Evolutionary conservation across 176 grass and related monocot genomes (phyloP), one percentile per base, ranked within the genome.

Genomic region (Rhipidocladum racemiflorum): DNA sequence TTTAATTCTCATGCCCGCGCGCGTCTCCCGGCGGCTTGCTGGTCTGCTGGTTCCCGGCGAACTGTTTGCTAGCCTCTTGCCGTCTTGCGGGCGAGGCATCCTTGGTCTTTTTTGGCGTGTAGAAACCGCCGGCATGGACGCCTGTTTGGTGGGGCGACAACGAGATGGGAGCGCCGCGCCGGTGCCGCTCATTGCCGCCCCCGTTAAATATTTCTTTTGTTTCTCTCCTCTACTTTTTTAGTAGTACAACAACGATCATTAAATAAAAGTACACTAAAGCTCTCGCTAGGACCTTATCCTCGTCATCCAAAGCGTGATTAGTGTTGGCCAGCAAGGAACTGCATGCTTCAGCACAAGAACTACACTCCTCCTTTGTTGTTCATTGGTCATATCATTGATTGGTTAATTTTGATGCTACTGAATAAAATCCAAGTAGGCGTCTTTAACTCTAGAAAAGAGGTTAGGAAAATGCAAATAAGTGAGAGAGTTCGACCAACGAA

Each of bases 21-120:
- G 4, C 66, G 18, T 48, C 29, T 13, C 55, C 73, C 51, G 18
- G 74, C 49, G 28, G 43, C 79, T 67, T 25, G 38, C 68, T 35
- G 36, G 57, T 6, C 57, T 62, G 17, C 78, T 39, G 66, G 36
- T 61, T 51, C 84, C 78, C 60, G 72, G 76, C 70, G 39, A 64
- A 67, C 23, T 63, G 32, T 61, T 84, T 77, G 74, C 60, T 74
- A 83, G 67, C 44, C 43, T 40, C 55, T 70, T 84, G 77, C 85
- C 44, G 35, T 40, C 55, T 70, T 84, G 77, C 85, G 86, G 88
- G 76, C 86, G 88, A 91, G 81, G 34, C 75, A 42, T 63, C 21
- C 54, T 27, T 83, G 35, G 61, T 21, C 60, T 40, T 49, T 51
- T 72, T 68, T 56, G 54, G 53, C 55, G 56, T 59, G 71, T 59